Evolutionary conservation across 805 yeast genomes (phyloP).

Genomic region (Saturnispora silvae): DNA sequence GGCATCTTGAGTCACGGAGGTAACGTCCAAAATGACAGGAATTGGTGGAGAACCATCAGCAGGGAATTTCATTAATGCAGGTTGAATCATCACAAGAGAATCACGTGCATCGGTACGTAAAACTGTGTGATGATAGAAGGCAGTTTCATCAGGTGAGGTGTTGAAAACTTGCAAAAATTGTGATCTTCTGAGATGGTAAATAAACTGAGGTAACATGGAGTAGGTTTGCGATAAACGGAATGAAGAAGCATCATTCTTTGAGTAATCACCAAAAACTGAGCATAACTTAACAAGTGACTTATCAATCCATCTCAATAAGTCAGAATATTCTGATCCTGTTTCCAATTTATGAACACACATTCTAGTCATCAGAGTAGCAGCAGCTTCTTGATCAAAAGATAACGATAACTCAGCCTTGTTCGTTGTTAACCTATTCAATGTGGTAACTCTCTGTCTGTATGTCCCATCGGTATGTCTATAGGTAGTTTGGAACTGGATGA

Average conservation of each 20-base stretch:
- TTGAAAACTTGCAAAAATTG: constrained; percentile 94
- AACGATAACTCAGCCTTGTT: constrained; percentile 38
- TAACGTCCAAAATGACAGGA: constrained; percentile 88
- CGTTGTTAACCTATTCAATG: constrained; percentile 51
- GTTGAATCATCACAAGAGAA: constrained; percentile 95
- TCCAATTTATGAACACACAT: constrained; percentile 83
- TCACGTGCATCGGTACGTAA: constrained; percentile 87
- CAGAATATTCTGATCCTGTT: constrained; percentile 65
- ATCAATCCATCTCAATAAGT: constrained; percentile 90
- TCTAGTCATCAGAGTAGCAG: constrained; percentile 88
- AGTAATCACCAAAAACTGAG: constrained; percentile 87
- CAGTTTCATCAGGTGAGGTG: constrained; percentile 98
- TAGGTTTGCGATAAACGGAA: constrained; percentile 79
- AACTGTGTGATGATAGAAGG: constrained; percentile 88
- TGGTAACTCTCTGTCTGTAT: constrained; percentile 81
- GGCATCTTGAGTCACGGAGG: constrained; percentile 80
- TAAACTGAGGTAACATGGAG: constrained; percentile 87
- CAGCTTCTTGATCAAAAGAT: constrained; percentile 96
- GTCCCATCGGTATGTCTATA: constrained; percentile 96
- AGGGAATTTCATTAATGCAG: constrained; percentile 79
- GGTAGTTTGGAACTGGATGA: constrained; percentile 72
- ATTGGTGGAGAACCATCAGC: constrained; percentile 73
- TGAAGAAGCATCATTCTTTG: constrained; percentile 73
- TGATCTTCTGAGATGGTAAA: constrained; percentile 90
- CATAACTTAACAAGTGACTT: constrained; percentile 82